Conservation (phyloP, 768 basidiomycete species). For the Lactifluus volemus region DNA sequence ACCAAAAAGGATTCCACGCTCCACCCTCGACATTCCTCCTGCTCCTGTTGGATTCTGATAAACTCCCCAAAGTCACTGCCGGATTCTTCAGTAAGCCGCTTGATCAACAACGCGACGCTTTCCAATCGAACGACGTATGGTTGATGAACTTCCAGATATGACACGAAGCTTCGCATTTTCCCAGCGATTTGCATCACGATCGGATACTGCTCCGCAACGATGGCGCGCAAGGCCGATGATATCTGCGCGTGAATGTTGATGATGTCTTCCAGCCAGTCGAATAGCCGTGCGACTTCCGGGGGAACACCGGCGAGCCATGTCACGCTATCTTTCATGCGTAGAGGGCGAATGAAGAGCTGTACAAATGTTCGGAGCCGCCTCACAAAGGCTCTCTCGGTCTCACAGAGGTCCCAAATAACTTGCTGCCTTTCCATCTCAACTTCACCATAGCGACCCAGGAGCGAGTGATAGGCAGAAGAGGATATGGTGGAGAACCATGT, state of each 20-base stretch:
- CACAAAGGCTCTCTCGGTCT: slow-evolving; percentile 64
- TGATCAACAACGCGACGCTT: slow-evolving; percentile 45
- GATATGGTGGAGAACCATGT: slow-evolving; percentile 20
- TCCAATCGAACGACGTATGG: slow-evolving; percentile 75
- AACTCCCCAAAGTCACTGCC: slow-evolving; percentile 79
- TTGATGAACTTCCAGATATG: slow-evolving; percentile 73
- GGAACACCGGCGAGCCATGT: slow-evolving; percentile 81
- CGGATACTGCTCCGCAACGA: slow-evolving; percentile 34
- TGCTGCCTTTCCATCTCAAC: slow-evolving; percentile 56
- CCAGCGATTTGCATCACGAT: slow-evolving; percentile 49
- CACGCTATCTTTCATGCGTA: slow-evolving; percentile 61
- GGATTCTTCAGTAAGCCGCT: slow-evolving; percentile 38
- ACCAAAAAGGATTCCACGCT: slow-evolving; percentile 57
- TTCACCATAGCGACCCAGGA: slow-evolving; percentile 35
- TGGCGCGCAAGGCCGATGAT: slow-evolving; percentile 36
- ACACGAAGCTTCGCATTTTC: slow-evolving; percentile 49
- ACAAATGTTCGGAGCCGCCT: slow-evolving; percentile 56
- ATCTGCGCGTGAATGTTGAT: slow-evolving; percentile 66
- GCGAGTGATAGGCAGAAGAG: slow-evolving; percentile 27
- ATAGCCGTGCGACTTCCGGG: slow-evolving; percentile 52
- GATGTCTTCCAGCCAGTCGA: slow-evolving; percentile 89
- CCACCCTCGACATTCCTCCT: slow-evolving; percentile 50
- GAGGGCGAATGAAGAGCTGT: slow-evolving; percentile 65
- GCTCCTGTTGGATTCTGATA: slow-evolving; percentile 54
- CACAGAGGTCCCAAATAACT: slow-evolving; percentile 56